Conservation (phyloP, 768 basidiomycete genomes). For the Daedalea quercina region DNA sequence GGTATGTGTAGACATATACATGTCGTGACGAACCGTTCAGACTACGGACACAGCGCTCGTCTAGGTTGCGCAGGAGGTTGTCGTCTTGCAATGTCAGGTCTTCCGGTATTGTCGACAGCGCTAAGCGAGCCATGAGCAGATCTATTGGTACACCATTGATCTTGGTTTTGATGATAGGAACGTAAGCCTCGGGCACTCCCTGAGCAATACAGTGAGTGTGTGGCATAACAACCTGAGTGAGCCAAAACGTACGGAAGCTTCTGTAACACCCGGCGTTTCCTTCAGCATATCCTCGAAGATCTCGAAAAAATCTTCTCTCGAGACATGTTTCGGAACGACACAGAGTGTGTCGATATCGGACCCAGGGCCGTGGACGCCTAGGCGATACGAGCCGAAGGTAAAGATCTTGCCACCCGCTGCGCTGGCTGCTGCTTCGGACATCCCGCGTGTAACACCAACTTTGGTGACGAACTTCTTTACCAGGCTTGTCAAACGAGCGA, state of each 20-base stretch:
- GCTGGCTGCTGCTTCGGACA: slow-evolving; percentile 82
- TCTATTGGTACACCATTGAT: slow-evolving; percentile 91
- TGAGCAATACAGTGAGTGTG: slow-evolving; percentile 23
- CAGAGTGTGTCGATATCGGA: slow-evolving; percentile 98
- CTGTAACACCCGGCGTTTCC: slow-evolving; percentile 74
- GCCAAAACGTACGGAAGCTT: slow-evolving; percentile 71
- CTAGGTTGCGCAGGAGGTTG: slow-evolving; percentile 84
- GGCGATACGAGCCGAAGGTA: slow-evolving; percentile 96
- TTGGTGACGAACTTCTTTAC: slow-evolving; percentile 91
- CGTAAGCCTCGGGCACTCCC: slow-evolving; percentile 96
- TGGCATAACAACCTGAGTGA: background rate
- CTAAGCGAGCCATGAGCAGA: slow-evolving; percentile 87
- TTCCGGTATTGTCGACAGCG: slow-evolving; percentile 84
- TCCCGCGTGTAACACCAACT: slow-evolving; percentile 69
- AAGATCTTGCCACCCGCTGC: slow-evolving; percentile 98
- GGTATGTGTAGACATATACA: background rate
- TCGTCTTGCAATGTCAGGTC: slow-evolving; percentile 88
- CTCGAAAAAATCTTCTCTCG: slow-evolving; percentile 92
- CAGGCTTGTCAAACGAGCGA: slow-evolving; percentile 81
- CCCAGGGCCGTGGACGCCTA: slow-evolving; percentile 95
- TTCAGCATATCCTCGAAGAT: slow-evolving; percentile 86
- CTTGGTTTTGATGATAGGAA: slow-evolving; percentile 90
- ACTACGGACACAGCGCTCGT: slow-evolving; percentile 93
- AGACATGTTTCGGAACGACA: slow-evolving; percentile 95
- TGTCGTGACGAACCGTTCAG: slow-evolving; percentile 61